Conservation (phyloP, 257 asterid genomes). For the Scutellaria baicalensis region DNA sequence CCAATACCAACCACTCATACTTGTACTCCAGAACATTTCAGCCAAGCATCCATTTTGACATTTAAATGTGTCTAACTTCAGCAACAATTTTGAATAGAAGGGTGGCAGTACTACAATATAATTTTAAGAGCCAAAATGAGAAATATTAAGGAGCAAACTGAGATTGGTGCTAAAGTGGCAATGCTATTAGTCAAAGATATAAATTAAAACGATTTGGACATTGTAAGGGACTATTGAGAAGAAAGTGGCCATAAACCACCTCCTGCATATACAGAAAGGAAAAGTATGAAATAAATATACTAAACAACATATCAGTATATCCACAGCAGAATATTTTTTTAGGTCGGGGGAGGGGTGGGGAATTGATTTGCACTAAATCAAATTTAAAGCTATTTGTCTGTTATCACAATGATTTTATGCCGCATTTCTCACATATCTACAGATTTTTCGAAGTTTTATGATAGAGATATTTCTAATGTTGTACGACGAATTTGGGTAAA, state of each 20-base stretch:
- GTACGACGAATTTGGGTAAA: neutral
- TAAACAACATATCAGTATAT: neutral
- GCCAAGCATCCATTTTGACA: neutral
- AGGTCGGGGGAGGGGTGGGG: neutral
- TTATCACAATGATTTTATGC: neutral
- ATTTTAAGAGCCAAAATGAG: neutral
- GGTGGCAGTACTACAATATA: neutral
- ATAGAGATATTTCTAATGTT: neutral
- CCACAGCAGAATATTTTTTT: neutral
- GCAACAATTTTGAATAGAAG: neutral
- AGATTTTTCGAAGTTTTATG: neutral
- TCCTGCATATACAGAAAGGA: neutral
- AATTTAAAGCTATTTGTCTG: neutral
- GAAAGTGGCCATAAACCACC: neutral
- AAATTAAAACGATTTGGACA: neutral
- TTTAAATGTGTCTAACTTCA: neutral
- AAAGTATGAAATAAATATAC: neutral
- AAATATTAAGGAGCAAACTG: neutral
- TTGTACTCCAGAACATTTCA: neutral
- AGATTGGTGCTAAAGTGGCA: neutral
- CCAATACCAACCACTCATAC: neutral
- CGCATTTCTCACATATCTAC: neutral
- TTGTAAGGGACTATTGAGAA: constrained; percentile 1
- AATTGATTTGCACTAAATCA: neutral
- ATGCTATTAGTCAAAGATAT: neutral